Evolutionary conservation across 2,329 filamentous ascomycete species (phyloP).

Genomic region (Phyllosticta citriasiana): DNA sequence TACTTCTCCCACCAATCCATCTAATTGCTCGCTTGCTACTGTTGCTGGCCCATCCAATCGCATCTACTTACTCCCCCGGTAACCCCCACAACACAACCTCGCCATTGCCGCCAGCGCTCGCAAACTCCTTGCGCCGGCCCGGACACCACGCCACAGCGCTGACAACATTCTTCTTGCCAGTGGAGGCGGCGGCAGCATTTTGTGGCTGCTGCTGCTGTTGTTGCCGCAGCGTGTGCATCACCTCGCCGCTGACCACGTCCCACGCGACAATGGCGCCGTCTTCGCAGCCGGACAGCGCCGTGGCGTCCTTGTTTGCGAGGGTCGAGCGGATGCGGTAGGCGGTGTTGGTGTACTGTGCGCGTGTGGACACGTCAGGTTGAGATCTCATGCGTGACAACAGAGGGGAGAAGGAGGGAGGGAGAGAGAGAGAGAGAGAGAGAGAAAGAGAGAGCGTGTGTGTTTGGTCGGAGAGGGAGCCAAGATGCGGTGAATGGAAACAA

Average conservation of each 20-base stretch:
- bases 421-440: background rate
- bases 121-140: constrained; percentile 34
- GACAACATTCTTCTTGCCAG: constrained; percentile 35
- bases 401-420: background rate
- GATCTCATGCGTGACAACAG: background rate
- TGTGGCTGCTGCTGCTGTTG: constrained; percentile 14
- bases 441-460: background rate
- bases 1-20: too few relatives aligned
- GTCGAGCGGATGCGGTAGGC: constrained; percentile 57
- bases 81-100: constrained; percentile 13
- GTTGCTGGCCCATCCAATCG: constrained; percentile 15
- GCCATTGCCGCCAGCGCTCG: constrained; percentile 41
- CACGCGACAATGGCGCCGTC: constrained; percentile 65
- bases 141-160: constrained; percentile 39
- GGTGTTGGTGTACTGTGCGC: constrained; percentile 18
- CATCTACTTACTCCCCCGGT: constrained; percentile 14
- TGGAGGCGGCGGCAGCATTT: constrained; percentile 15
- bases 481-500: background rate
- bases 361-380: background rate
- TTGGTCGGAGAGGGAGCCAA: background rate
- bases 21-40: too few relatives aligned
- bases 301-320: constrained; percentile 65
- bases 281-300: constrained; percentile 75
- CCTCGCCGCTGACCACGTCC: constrained; percentile 68
- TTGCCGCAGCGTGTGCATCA: constrained; percentile 51